Evolutionary conservation across 164 flowering plant genomes (phyloP).

Genomic region (Tetracentron sinense): DNA sequence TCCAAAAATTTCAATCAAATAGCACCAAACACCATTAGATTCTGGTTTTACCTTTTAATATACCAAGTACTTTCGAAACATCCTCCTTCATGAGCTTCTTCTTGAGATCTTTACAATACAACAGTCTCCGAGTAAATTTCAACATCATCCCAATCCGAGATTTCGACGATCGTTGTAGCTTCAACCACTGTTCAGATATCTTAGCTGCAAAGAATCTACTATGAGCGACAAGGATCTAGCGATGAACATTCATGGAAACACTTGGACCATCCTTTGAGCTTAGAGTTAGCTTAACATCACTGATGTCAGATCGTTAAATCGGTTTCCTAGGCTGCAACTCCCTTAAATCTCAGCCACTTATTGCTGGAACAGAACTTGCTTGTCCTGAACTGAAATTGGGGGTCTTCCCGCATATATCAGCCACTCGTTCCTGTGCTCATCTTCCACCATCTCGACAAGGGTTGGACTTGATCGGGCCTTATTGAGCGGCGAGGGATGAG

Average conservation of each 20-base stretch:
- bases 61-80: too few species aligned
- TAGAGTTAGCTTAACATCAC: slow-evolving; percentile 58
- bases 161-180: slow-evolving; percentile 49
- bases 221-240: slow-evolving; percentile 48
- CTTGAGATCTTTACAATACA: slow-evolving; percentile 73
- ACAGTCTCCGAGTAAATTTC: slow-evolving; percentile 60
- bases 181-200: slow-evolving; percentile 44
- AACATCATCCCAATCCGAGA: slow-evolving; percentile 69
- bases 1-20: too few species aligned
- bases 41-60: too few species aligned
- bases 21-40: too few species aligned
- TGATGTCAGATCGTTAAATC: slow-evolving; percentile 47
- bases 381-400: too few species aligned
- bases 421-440: too few species aligned
- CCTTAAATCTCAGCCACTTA: slow-evolving; percentile 40
- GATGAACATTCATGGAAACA: slow-evolving; percentile 46
- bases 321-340: slow-evolving; percentile 52
- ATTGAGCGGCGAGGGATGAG: slow-evolving; percentile 35
- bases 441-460: slow-evolving; percentile 74
- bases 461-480: slow-evolving; percentile 14
- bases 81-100: slow-evolving; percentile 58
- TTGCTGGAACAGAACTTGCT: too few species aligned
- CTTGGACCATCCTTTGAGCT: slow-evolving; percentile 53
- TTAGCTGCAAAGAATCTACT: slow-evolving; percentile 54
- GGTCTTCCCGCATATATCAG: slow-evolving; percentile 45